Conservation (phyloP, 108 stramenopile species). For the Nannochloropsis granulata region DNA sequence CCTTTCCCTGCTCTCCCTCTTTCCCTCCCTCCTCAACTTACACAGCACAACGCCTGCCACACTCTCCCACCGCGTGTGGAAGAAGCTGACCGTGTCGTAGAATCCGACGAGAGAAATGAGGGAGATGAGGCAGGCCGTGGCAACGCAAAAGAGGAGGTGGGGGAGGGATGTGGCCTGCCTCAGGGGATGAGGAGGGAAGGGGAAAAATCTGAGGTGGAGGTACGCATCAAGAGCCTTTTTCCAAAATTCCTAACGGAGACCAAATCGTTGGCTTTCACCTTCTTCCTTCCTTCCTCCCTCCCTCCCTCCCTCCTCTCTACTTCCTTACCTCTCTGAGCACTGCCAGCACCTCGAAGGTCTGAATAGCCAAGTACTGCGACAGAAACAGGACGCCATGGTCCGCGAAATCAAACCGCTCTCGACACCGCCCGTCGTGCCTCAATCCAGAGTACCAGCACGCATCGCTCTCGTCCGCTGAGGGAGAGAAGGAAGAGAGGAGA, state of each 20-base stretch:
- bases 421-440: conserved; percentile 5
- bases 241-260: neutral
- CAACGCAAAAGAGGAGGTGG: neutral
- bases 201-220: neutral
- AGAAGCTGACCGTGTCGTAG: conserved; percentile 2
- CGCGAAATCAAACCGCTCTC: conserved; percentile 20
- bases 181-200: too few species aligned
- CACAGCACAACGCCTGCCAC: neutral
- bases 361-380: conserved; percentile 9
- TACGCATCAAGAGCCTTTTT: neutral
- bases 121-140: neutral
- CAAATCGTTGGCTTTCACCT: neutral
- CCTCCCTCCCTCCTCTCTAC: neutral
- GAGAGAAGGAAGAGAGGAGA: neutral
- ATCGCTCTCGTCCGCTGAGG: neutral
- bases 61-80: conserved; percentile 1
- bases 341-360: neutral
- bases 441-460: conserved; percentile 14
- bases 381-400: conserved; percentile 12
- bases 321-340: neutral
- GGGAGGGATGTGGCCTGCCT: neutral
- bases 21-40: neutral
- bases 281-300: neutral
- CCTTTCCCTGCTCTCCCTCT: too few species aligned
- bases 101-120: neutral